Conservation (phyloP, 78 protist species). For the Dictyostelium capitatum region DNA sequence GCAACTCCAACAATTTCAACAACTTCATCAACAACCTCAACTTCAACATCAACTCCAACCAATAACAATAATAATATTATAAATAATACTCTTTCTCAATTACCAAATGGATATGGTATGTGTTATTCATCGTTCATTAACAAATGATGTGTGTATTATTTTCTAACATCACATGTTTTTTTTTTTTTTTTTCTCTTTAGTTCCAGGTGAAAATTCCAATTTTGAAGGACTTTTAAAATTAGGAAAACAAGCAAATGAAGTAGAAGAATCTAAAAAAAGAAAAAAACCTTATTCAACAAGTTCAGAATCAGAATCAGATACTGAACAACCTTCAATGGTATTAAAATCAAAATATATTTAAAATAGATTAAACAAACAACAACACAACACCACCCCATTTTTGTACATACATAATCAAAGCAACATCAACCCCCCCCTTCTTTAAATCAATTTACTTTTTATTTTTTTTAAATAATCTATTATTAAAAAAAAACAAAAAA, state of each 20-base stretch:
- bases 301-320: background rate
- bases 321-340: background rate
- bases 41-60: no score
- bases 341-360: background rate
- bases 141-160: background rate
- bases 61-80: no score
- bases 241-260: constrained; percentile 10
- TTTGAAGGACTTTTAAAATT: constrained; percentile 22
- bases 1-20: background rate
- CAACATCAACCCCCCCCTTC: no score
- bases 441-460: no score
- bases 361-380: no score
- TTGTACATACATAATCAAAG: no score
- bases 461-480: no score
- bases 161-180: background rate
- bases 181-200: background rate
- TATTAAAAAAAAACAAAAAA: no score
- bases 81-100: background rate
- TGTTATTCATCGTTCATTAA: background rate
- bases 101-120: background rate
- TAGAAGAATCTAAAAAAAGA: constrained; percentile 25
- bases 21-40: background rate
- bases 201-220: background rate
- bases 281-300: background rate
- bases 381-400: no score